phyloP scores from a whole-genome alignment of 2,329 filamentous ascomycete species.

The Acephala macrosclerotiorum region DNA sequence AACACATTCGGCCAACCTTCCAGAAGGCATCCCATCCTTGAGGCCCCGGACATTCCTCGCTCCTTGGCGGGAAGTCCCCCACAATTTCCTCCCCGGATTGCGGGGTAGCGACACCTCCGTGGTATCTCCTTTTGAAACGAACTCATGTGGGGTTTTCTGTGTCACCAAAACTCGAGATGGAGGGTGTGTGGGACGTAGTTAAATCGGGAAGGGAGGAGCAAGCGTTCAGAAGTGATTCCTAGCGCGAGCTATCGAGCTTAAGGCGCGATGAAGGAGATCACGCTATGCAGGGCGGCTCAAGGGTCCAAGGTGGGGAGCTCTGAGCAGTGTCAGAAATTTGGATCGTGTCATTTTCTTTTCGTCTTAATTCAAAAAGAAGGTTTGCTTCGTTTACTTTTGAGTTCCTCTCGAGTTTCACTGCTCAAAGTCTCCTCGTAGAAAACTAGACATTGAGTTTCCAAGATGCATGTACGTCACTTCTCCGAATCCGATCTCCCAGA shows the following conservation, averaged over 20 bases:
- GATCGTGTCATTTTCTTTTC: no score
- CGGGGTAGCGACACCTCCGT: no score
- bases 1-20: not conserved
- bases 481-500: not conserved
- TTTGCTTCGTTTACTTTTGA: no score
- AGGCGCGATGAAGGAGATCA: not conserved
- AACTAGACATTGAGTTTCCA: no score
- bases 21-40: not conserved
- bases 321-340: no score
- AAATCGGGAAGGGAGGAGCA: not conserved
- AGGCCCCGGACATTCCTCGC: no score
- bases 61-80: no score
- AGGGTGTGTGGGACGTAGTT: not conserved
- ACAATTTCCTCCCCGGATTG: no score
- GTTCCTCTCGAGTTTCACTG: no score
- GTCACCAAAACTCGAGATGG: not conserved
- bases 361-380: no score
- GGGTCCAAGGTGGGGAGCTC: not conserved
- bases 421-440: no score
- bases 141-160: not conserved
- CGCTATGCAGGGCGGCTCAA: not conserved
- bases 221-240: not conserved
- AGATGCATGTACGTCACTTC: conserved; percentile 17
- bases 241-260: not conserved
- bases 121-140: no score